Evolutionary conservation across 164 flowering plant species (phyloP).

Genomic region (Vitis rotundifolia): DNA sequence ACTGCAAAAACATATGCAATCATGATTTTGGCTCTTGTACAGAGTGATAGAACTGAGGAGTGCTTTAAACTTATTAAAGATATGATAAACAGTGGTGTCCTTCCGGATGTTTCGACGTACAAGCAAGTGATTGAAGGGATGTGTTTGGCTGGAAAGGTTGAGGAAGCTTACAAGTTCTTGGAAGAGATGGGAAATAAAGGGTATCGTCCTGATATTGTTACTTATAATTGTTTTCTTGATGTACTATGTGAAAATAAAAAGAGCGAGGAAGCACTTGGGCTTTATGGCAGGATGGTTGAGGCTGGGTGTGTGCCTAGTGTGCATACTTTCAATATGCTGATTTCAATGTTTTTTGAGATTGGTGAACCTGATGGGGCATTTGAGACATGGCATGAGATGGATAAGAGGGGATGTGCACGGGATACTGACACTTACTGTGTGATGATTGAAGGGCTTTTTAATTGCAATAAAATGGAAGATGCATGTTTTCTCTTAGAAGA

Average conservation of each 20-base stretch:
- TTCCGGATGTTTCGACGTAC: slow-evolving; percentile 94
- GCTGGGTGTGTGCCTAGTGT: slow-evolving; percentile 81
- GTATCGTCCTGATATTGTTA: slow-evolving; percentile 90
- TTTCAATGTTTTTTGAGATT: slow-evolving; percentile 70
- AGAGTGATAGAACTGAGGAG: slow-evolving; percentile 65
- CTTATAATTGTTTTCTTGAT: slow-evolving; percentile 89
- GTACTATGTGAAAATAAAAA: slow-evolving; percentile 83
- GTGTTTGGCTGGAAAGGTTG: slow-evolving; percentile 72
- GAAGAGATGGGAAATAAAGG: slow-evolving; percentile 91
- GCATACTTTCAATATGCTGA: slow-evolving; percentile 85
- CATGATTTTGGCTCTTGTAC: slow-evolving; percentile 75
- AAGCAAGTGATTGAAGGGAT: slow-evolving; percentile 86
- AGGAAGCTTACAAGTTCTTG: slow-evolving; percentile 75
- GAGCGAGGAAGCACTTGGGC: slow-evolving; percentile 64
- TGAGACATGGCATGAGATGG: slow-evolving; percentile 88
- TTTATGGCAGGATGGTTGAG: slow-evolving; percentile 65
- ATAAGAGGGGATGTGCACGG: slow-evolving; percentile 51
- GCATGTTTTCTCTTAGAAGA: slow-evolving; percentile 74
- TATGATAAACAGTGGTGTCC: slow-evolving; percentile 79
- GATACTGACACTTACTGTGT: slow-evolving; percentile 71
- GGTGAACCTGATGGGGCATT: slow-evolving; percentile 75
- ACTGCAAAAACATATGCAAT: slow-evolving; percentile 83
- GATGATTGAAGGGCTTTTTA: slow-evolving; percentile 93
- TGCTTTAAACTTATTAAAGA: slow-evolving; percentile 57
- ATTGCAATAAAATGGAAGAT: slow-evolving; percentile 45